phyloP scores from a whole-genome alignment of 257 asterid genomes.

The Verbena officinalis region DNA sequence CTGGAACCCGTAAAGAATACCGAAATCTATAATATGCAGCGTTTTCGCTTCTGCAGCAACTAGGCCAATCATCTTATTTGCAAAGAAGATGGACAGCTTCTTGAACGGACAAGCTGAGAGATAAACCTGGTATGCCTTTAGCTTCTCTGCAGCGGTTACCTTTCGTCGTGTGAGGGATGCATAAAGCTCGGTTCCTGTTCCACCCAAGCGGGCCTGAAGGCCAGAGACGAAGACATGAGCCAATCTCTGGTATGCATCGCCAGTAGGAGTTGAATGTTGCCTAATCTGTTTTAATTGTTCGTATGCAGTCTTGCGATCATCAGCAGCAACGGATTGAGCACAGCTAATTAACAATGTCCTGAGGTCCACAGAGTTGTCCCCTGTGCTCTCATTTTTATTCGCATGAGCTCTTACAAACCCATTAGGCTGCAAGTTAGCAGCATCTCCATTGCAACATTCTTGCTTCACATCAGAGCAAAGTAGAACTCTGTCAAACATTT shows the following conservation, averaged over 20 bases:
- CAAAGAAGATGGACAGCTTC: constrained; percentile 59
- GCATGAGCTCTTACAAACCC: constrained; percentile 47
- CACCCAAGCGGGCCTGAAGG: constrained; percentile 83
- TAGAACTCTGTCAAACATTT: constrained; percentile 79
- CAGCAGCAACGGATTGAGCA: constrained; percentile 82
- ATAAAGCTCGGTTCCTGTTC: constrained; percentile 75
- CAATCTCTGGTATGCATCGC: constrained; percentile 79
- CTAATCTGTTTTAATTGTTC: constrained; percentile 75
- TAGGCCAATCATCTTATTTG: constrained; percentile 57
- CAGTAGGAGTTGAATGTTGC: constrained; percentile 65
- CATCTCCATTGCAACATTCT: constrained; percentile 16
- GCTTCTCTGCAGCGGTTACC: constrained; percentile 70
- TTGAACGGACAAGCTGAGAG: constrained; percentile 77
- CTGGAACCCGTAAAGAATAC: constrained; percentile 83
- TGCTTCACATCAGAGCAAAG: constrained; percentile 52
- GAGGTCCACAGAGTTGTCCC: constrained; percentile 71
- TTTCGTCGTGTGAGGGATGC: constrained; percentile 58
- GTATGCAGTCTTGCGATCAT: constrained; percentile 69
- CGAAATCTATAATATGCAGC: constrained; percentile 81
- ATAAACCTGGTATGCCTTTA: constrained; percentile 83
- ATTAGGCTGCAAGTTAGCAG: constrained; percentile 24
- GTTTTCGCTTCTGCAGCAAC: constrained; percentile 52
- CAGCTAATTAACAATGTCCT: constrained; percentile 74
- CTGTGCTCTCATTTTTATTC: constrained; percentile 46
- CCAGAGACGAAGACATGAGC: constrained; percentile 72